phyloP scores from a whole-genome alignment of 441 rosid genomes.

The Omphalea diandra region DNA sequence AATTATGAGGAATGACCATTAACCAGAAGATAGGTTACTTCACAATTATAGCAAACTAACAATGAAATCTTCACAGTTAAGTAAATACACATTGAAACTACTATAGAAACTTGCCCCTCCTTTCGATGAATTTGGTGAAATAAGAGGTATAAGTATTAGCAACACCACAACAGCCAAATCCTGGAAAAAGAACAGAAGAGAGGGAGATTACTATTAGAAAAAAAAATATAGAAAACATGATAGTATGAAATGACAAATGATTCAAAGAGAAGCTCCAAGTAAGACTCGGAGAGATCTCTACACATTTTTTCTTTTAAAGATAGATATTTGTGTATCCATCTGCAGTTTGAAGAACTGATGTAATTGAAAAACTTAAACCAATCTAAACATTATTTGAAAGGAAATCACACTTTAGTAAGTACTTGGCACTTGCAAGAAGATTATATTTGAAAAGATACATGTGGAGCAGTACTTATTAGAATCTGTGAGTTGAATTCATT shows the following conservation, averaged over 20 bases:
- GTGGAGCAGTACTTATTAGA: not conserved
- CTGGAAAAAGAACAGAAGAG: conserved; percentile 43
- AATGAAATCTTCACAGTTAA: conserved; percentile 14
- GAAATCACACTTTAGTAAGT: not conserved
- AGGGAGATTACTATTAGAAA: conserved; percentile 13
- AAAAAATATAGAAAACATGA: conserved; percentile 16
- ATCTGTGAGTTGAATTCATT: no score
- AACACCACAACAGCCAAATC: conserved; percentile 98
- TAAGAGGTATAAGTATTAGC: conserved; percentile 97
- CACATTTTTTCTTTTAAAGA: not conserved
- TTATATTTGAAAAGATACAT: conserved; percentile 8
- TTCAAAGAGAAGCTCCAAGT: conserved; percentile 11
- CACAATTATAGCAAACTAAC: conserved; percentile 10
- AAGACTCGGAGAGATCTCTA: conserved; percentile 6
- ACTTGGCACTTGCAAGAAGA: not conserved
- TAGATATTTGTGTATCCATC: conserved; percentile 5
- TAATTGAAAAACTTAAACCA: not conserved
- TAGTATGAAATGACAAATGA: conserved; percentile 15
- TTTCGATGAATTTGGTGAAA: conserved; percentile 96
- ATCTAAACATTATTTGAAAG: no score
- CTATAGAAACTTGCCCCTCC: conserved; percentile 82
- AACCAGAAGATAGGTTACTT: no score
- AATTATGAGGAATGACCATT: not conserved
- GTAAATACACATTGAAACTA: conserved; percentile 20
- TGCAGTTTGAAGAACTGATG: not conserved